phyloP scores from a whole-genome alignment of 1,284 basidiomycete genomes.

The Ganoderma sp. region DNA sequence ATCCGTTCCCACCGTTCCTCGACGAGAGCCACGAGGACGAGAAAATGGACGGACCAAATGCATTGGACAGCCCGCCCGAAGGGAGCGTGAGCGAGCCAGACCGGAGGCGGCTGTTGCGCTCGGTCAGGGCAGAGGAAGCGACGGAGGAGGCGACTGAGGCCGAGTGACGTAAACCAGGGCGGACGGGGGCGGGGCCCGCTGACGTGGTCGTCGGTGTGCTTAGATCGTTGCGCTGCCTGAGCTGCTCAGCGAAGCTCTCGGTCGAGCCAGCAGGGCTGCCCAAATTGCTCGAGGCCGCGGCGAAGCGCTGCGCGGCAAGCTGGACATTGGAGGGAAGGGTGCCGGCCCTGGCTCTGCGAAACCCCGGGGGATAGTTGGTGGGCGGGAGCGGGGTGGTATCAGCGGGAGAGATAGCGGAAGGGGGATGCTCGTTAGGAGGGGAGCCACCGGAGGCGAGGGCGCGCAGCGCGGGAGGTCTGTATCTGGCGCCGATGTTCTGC shows the following conservation, averaged over 20 bases:
- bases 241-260: conserved; percentile 68
- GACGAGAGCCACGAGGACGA: conserved; percentile 86
- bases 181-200: conserved; percentile 49
- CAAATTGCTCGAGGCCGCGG: conserved; percentile 66
- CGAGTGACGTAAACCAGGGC: conserved; percentile 81
- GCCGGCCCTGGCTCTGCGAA: conserved; percentile 86
- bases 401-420: conserved; percentile 58
- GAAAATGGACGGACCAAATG: conserved; percentile 87
- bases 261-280: conserved; percentile 60
- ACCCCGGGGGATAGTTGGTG: conserved; percentile 76
- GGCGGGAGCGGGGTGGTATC: conserved; percentile 66
- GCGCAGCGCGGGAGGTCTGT: conserved; percentile 81
- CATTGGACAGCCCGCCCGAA: conserved; percentile 75
- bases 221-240: conserved; percentile 52
- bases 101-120: conserved; percentile 81
- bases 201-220: conserved; percentile 48
- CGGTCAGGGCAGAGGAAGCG: conserved; percentile 60
- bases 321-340: conserved; percentile 89
- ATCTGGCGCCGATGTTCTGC: conserved; percentile 67
- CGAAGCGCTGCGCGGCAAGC: conserved; percentile 82
- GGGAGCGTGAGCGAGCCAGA: conserved; percentile 85
- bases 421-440: conserved; percentile 68
- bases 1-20: conserved; percentile 59
- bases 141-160: conserved; percentile 69
- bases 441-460: conserved; percentile 71